These are phyloP conservation scores for Fusarium albosuccineum DNA, from an alignment of 2,329 filamentous ascomycete species.

Conservation along the genomic window DNA sequence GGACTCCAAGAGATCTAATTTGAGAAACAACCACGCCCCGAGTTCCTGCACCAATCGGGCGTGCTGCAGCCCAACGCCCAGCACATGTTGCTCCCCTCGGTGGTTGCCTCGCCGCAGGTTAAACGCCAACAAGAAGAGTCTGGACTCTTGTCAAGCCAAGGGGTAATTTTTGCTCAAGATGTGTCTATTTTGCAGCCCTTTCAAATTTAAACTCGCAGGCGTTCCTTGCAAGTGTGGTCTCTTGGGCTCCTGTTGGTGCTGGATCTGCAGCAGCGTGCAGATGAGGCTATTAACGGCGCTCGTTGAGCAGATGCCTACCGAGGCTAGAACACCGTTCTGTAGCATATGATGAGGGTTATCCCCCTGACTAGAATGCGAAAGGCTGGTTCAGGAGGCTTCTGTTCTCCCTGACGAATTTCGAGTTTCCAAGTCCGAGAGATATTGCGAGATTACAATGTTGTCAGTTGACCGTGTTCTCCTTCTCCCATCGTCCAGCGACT, in stretches of 20 bases:
- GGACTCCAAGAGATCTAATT: not conserved
- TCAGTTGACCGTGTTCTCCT: too few relatives aligned
- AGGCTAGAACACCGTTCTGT: not conserved
- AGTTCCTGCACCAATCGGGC: constrained; percentile 10
- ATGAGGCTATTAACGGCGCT: constrained; percentile 11
- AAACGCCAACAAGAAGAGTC: not conserved
- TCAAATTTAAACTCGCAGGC: constrained; percentile 25
- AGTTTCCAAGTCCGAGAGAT: too few relatives aligned
- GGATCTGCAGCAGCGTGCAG: constrained; percentile 3
- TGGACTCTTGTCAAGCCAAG: not conserved
- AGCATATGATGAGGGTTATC: constrained; percentile 5
- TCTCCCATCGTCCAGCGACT: too few relatives aligned
- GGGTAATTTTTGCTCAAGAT: not conserved
- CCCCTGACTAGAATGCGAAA: not conserved
- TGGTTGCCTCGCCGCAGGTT: not conserved
- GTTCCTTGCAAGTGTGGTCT: not conserved
- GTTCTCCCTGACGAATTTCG: not conserved
- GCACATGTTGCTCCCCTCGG: not conserved
- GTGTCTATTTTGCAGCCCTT: constrained; percentile 24
- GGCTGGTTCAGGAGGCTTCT: not conserved
- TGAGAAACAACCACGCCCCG: not conserved
- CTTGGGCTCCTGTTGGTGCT: not conserved
- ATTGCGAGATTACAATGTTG: too few relatives aligned
- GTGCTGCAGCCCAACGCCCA: constrained; percentile 9
- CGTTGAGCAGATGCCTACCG: constrained; percentile 16